Base-by-base conservation (phyloP, 768 basidiomycete species). In the Pleurotus ostreatus region DNA sequence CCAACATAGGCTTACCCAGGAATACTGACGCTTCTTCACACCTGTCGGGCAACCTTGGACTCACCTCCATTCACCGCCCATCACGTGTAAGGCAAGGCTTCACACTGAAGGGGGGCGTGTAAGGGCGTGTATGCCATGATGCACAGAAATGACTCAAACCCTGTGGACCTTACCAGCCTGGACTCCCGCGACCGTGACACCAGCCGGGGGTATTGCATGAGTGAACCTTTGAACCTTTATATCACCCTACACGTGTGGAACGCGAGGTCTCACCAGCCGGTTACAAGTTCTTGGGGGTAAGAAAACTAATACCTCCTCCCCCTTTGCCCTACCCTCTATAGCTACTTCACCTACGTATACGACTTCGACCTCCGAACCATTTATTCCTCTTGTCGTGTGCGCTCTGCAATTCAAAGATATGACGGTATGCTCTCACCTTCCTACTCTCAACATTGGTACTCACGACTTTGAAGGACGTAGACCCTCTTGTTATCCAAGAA, bases 171-270 rank as follows among this genome's bases (percentile, higher is more conserved):
- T 53, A 40, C 39, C 39, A 13, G n/a, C 39, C 38, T 11, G 16
- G 22, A 41, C 51, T 53, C 51, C 51, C 51, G 51, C 51, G 39
- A 22, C 41, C 51, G 41, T 53, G 41, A 22, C 51, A 52, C 51
- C 41, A 38, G 51, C 39, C 51, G 38, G 51, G 51, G 51, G 39
- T 53, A 37, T 53, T 53, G 37, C 39, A 53, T 53, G 22, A 53
- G 20, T 16, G 51, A 53, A 39, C 48, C 48, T 49, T 49, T 49
- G 48, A 34, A 37, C n/a, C 37, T 53, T 53, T 53, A 40, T 40
- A 40, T 53, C 51, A 53, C 51, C 51, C 41, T 39, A 53, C 51
- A 53, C 51, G 51, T 53, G 51, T n/a, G 20, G 37, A 38, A 34
- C 38, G 51, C 39, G 51, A 53, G 51, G 51, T 53, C 30, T 53